Percentiles rank a stretch among this genome's conserved stretches.
phyloP scores from a whole-genome alignment of 257 asterid species.

The Solanum chmielewskii region DNA sequence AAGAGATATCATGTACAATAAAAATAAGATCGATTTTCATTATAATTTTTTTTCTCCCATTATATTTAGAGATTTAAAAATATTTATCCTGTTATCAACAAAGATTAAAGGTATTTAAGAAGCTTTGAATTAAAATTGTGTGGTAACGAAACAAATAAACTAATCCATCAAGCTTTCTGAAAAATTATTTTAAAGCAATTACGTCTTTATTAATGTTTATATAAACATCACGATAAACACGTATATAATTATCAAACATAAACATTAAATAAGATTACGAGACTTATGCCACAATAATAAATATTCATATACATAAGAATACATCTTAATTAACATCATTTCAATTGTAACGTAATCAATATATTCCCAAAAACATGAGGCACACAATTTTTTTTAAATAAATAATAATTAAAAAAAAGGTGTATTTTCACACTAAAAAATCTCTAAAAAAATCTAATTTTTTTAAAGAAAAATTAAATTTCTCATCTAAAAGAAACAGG shows the following conservation, averaged over 20 bases:
- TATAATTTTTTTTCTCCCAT: fast-evolving
- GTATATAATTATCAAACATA: background rate
- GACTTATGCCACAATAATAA: background rate
- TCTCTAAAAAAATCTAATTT: background rate
- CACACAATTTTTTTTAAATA: background rate
- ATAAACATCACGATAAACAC: too few relatives aligned
- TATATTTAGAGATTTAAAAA: too few relatives aligned
- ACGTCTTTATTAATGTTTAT: too few relatives aligned
- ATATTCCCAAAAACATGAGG: background rate
- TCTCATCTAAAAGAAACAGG: conserved; percentile 9
- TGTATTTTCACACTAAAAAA: background rate
- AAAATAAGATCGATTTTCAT: fast-evolving
- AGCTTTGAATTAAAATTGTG: too few relatives aligned
- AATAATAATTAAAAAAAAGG: background rate
- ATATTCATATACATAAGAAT: too few relatives aligned
- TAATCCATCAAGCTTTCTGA: background rate
- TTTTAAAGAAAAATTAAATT: background rate
- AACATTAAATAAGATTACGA: background rate
- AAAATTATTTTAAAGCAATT: too few relatives aligned
- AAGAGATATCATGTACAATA: too few relatives aligned
- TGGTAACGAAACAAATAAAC: background rate
- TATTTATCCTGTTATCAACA: too few relatives aligned
- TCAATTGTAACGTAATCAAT: too few relatives aligned
- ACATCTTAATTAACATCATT: background rate
- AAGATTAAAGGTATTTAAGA: background rate